Evolutionary conservation across 345 rosid genomes (phyloP).

Genomic region (Gossypium sturtianum): DNA sequence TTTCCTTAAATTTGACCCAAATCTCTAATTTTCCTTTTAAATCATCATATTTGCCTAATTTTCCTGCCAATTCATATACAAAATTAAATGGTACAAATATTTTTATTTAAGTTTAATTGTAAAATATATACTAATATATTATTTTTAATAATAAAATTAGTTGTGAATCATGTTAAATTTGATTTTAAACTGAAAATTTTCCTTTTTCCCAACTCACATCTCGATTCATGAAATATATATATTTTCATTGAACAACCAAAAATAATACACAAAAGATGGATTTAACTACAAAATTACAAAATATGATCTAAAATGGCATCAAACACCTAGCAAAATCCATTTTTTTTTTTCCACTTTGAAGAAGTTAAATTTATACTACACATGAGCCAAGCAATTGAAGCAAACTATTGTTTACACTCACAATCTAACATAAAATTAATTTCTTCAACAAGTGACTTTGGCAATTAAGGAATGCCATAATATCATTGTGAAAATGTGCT

Average conservation of each 20-base stretch:
- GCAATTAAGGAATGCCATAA: not conserved
- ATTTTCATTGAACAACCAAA: not conserved
- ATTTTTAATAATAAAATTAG: too few relatives aligned
- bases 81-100: too few relatives aligned
- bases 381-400: not conserved
- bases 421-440: slow-evolving; percentile 2
- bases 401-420: not conserved
- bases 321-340: not conserved
- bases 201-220: too few relatives aligned
- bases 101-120: too few relatives aligned
- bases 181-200: too few relatives aligned
- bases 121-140: too few relatives aligned
- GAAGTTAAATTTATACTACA: not conserved
- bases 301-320: not conserved
- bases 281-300: not conserved
- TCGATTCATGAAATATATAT: too few relatives aligned
- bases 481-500: not conserved
- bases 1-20: too few relatives aligned
- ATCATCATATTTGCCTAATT: too few relatives aligned
- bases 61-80: too few relatives aligned
- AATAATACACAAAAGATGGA: not conserved
- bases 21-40: too few relatives aligned
- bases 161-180: too few relatives aligned
- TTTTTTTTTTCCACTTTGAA: not conserved
- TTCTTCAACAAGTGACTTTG: not conserved